Evolutionary conservation across 1,139 yeast species (phyloP).

Genomic region (Geotrichum australiense): DNA sequence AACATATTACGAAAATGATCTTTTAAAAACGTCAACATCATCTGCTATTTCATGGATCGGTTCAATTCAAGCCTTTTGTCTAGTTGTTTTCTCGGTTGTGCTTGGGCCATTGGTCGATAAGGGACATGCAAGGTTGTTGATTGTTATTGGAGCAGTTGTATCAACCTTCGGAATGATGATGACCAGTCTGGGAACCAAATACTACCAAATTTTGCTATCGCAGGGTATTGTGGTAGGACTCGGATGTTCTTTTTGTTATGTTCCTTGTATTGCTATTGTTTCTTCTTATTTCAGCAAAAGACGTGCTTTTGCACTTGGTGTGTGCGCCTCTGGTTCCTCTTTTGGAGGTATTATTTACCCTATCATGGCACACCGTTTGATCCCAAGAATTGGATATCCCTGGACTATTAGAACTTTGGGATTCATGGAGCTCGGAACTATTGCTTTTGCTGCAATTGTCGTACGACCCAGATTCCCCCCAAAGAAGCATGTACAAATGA

Average conservation of each 20-base stretch:
- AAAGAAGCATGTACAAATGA: constrained; percentile 25
- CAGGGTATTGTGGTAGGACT: constrained; percentile 51
- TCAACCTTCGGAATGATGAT: constrained; percentile 43
- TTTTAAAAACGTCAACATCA: constrained; percentile 37
- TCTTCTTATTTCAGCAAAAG: constrained; percentile 48
- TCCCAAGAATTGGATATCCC: constrained; percentile 30
- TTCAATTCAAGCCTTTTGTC: constrained; percentile 48
- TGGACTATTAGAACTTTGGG: constrained; percentile 33
- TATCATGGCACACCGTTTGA: constrained; percentile 26
- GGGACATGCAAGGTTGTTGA: constrained; percentile 28
- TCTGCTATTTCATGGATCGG: constrained; percentile 59
- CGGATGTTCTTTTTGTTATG: constrained; percentile 33
- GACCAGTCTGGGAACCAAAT: constrained; percentile 44
- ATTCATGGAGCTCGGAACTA: constrained; percentile 27
- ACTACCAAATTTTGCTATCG: constrained; percentile 51
- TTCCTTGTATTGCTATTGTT: constrained; percentile 25
- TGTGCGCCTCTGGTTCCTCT: constrained; percentile 54
- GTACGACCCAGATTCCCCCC: constrained; percentile 30
- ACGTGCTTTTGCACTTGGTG: constrained; percentile 50
- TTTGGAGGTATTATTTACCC: constrained; percentile 36
- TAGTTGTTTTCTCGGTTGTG: constrained; percentile 49
- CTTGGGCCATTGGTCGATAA: constrained; percentile 56
- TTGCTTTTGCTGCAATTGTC: constrained; percentile 22
- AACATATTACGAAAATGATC: constrained; percentile 46
- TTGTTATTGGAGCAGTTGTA: constrained; percentile 43